phyloP scores from a whole-genome alignment of 2,329 filamentous ascomycete genomes.

The Cordyceps farinosa region DNA sequence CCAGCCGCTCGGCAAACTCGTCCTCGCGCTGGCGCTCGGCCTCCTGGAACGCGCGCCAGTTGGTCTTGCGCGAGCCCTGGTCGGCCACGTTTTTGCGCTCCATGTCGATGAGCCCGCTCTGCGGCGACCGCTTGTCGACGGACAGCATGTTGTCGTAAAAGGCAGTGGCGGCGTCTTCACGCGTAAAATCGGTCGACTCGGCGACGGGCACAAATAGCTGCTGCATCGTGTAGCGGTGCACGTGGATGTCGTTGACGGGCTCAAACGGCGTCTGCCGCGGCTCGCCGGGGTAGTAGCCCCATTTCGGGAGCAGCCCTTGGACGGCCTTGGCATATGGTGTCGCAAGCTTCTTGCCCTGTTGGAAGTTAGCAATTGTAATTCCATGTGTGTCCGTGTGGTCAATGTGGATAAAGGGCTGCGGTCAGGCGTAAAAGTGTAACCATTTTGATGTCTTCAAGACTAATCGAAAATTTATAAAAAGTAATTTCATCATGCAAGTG shows the following conservation, averaged over 20 bases:
- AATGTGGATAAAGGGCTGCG: conserved; percentile 18
- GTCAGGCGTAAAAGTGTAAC: conserved; percentile 60
- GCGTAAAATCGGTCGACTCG: conserved; percentile 61
- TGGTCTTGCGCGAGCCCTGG: conserved; percentile 39
- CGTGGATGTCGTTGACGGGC: conserved; percentile 61
- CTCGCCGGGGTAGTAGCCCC: conserved; percentile 50
- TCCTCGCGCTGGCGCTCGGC: conserved; percentile 43
- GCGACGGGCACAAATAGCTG: conserved; percentile 63
- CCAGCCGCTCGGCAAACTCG: conserved; percentile 33
- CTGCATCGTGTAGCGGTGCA: conserved; percentile 59
- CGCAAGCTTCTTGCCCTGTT: conserved; percentile 72
- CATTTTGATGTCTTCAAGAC: conserved; percentile 96
- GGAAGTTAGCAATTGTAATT: conserved; percentile 26
- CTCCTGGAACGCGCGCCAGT: conserved; percentile 39
- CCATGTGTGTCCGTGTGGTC: neutral
- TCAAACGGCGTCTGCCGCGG: conserved; percentile 47
- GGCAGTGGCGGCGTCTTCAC: conserved; percentile 61
- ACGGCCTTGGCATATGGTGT: conserved; percentile 73
- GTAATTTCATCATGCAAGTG: conserved; percentile 49
- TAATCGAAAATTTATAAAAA: conserved; percentile 89
- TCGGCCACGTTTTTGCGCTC: conserved; percentile 39
- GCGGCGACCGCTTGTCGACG: conserved; percentile 58
- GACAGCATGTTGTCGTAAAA: conserved; percentile 59
- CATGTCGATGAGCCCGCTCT: conserved; percentile 57
- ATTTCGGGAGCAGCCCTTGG: conserved; percentile 73